Evolutionary conservation across 192 early-diverging fungal genomes (phyloP), one percentile per base, ranked within the genome.

Genomic region (Lunasporangiospora selenospora): DNA sequence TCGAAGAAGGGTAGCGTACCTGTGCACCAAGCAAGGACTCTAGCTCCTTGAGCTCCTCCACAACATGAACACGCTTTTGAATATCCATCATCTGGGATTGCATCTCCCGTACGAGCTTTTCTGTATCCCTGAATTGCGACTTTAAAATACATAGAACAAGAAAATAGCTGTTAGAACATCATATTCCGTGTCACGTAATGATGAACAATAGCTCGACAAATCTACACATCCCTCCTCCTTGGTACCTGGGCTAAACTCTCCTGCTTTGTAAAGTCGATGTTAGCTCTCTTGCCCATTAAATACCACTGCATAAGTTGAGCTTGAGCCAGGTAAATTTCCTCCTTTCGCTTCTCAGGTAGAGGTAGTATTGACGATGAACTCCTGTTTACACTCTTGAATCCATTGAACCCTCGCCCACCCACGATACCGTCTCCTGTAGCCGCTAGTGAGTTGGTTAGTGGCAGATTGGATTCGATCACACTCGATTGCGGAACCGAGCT

Each of bases 281-380:
- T 24, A 3, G 54, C 34, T 13, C 29, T 45, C 47, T 47, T 57
- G 21, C 13, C 38, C 69, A 58, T 58, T 27, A 53, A 16, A 21
- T 58, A 55, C 55, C 53, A 63, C 36, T 73, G 69, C 37, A 73
- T 12, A 10, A 73, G 69, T 12, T 58, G 37, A 16, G 55, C 49
- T n/a, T 73, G 69, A 2, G 69, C 55, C 6, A 73, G 43, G 43
- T 73, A 73, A 3, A 73, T 32, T 12, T 62, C 69, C n/a, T 73
- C 69, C 34, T 62, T 53, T 18, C 43, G 38, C 37, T 63, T 73
- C 13, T 32, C 24, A 29, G 54, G 24, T 0, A 15, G 23, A 13
- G 12, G n/a, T n/a, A n/a, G n/a, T n/a, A n/a, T n/a, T n/a, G n/a
- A n/a, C n/a, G n/a, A n/a, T n/a, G n/a, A n/a, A n/a, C n/a, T n/a